phyloP scores from a whole-genome alignment of 176 grass and related monocot genomes.

The Themeda triandra region DNA sequence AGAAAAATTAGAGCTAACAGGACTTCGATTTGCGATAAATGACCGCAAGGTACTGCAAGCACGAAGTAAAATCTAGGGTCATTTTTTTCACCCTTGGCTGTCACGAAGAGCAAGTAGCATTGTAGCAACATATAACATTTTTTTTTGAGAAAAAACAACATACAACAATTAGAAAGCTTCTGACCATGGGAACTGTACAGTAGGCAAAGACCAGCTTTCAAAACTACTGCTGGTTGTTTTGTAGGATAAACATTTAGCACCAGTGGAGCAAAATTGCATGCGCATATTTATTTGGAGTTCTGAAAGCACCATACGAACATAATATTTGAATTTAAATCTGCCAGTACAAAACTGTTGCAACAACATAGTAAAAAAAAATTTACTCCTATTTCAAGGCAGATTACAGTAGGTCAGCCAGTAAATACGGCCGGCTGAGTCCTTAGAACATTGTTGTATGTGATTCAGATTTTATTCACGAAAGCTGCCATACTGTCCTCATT shows the following conservation, averaged over 20 bases:
- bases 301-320: background rate
- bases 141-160: too few species aligned
- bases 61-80: too few species aligned
- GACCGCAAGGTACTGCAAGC: too few species aligned
- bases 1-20: background rate
- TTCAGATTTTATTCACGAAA: slow-evolving; percentile 35
- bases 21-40: too few species aligned
- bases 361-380: background rate
- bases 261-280: background rate
- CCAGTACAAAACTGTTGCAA: slow-evolving; percentile 26
- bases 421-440: slow-evolving; percentile 24
- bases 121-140: too few species aligned
- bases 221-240: background rate
- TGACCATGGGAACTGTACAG: background rate
- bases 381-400: slow-evolving; percentile 18
- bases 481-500: slow-evolving; percentile 17
- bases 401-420: slow-evolving; percentile 11
- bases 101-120: too few species aligned
- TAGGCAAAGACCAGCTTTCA: background rate
- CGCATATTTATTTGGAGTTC: background rate
- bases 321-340: background rate
- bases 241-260: background rate
- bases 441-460: background rate
- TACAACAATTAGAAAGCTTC: background rate
- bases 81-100: too few species aligned